Evolutionary conservation across 371 early-diverging fungal genomes (phyloP).

Genomic region (Rhizopus microsporus): DNA sequence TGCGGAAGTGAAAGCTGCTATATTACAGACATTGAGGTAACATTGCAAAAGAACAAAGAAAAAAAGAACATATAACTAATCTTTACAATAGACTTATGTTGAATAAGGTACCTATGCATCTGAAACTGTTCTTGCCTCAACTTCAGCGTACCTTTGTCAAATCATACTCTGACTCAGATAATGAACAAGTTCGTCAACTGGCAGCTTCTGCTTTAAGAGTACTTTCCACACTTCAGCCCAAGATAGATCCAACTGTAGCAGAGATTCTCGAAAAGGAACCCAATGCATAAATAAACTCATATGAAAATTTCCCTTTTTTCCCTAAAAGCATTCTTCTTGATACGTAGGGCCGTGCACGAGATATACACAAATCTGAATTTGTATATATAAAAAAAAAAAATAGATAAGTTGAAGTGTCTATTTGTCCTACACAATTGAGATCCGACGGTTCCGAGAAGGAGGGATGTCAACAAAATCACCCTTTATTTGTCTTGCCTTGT

Average conservation of each 20-base stretch:
- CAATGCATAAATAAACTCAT: too few species aligned
- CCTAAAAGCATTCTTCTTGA: not conserved
- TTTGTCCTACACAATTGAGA: not conserved
- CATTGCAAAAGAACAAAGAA: constrained; percentile 1
- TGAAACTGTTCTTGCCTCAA: constrained; percentile 97
- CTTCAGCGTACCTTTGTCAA: constrained; percentile 96
- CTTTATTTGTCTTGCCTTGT: too few species aligned
- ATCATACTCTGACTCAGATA: constrained; percentile 77
- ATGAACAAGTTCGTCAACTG: constrained; percentile 70
- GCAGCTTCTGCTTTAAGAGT: constrained; percentile 77
- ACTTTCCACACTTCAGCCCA: constrained; percentile 26
- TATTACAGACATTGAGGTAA: constrained; percentile 80
- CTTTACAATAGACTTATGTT: constrained; percentile 60
- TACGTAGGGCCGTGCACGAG: not conserved
- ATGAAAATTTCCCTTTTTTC: too few species aligned
- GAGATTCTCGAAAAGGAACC: constrained; percentile 25
- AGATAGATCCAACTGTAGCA: constrained; percentile 28
- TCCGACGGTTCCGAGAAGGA: not conserved
- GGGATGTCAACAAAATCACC: too few species aligned
- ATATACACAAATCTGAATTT: too few species aligned
- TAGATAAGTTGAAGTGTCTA: not conserved
- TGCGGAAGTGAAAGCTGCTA: constrained; percentile 88
- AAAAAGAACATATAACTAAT: not conserved
- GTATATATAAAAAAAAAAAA: too few species aligned
- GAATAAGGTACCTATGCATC: constrained; percentile 77